phyloP scores from a whole-genome alignment of 495 filamentous ascomycete species.

The Penicillium bialowiezense region DNA sequence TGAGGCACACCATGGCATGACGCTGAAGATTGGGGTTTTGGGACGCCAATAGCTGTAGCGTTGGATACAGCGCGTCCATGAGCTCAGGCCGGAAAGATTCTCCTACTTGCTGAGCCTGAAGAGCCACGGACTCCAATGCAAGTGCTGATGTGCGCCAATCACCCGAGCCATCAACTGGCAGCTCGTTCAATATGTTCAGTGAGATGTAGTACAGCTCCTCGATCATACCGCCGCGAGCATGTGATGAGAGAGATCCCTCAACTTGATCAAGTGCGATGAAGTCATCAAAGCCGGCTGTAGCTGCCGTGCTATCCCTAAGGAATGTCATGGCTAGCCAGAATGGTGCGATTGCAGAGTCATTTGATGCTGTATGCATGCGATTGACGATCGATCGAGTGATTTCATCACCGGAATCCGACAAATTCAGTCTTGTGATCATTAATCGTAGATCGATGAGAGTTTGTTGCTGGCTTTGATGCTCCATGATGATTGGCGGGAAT shows the following conservation, averaged over 20 bases:
- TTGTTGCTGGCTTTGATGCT: constrained; percentile 60
- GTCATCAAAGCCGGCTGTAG: constrained; percentile 56
- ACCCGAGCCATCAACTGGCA: constrained; percentile 45
- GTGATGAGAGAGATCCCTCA: constrained; percentile 29
- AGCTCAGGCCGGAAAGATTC: constrained; percentile 77
- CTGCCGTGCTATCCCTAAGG: constrained; percentile 49
- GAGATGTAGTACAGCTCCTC: constrained; percentile 82
- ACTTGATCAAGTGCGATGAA: constrained; percentile 54
- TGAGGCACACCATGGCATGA: constrained; percentile 82
- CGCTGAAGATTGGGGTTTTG: constrained; percentile 62
- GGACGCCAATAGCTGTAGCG: constrained; percentile 82
- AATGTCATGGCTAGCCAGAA: constrained; percentile 82
- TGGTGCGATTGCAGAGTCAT: constrained; percentile 59
- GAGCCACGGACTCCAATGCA: constrained; percentile 69
- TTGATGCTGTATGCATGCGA: constrained; percentile 52
- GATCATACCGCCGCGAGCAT: constrained; percentile 53
- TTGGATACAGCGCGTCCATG: constrained; percentile 87
- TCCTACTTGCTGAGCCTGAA: constrained; percentile 64
- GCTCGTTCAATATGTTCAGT: constrained; percentile 56
- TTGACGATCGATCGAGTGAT: constrained; percentile 58
- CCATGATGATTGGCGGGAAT: constrained; percentile 52
- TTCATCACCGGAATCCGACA: constrained; percentile 37
- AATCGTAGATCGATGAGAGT: constrained; percentile 52
- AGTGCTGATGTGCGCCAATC: constrained; percentile 73
- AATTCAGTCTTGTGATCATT: constrained; percentile 39